phyloP scores from a whole-genome alignment of 164 flowering plant genomes.

The Nymphaea thermarum region DNA sequence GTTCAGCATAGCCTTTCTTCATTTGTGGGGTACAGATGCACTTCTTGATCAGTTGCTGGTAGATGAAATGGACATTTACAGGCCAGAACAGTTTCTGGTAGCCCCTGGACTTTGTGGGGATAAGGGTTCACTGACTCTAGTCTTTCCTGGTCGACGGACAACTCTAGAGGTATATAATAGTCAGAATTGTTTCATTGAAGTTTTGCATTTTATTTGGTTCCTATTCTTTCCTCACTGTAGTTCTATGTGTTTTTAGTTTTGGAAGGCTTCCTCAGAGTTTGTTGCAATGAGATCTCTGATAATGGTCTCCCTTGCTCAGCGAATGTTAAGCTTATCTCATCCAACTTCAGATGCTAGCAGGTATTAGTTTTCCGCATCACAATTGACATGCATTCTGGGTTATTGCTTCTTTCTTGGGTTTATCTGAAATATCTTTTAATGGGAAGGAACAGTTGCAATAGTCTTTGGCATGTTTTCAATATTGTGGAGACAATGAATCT shows the following conservation, averaged over 20 bases:
- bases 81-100: slow-evolving; percentile 43
- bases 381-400: too few relatives aligned
- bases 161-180: slow-evolving; percentile 57
- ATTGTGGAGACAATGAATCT: too few relatives aligned
- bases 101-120: slow-evolving; percentile 86
- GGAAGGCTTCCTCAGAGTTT: slow-evolving; percentile 89
- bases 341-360: slow-evolving; percentile 75
- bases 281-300: slow-evolving; percentile 82
- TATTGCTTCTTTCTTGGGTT: too few relatives aligned
- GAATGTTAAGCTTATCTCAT: slow-evolving; percentile 62
- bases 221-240: background rate
- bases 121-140: slow-evolving; percentile 72
- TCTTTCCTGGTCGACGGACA: slow-evolving; percentile 56
- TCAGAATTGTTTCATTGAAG: background rate
- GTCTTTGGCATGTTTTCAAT: too few relatives aligned
- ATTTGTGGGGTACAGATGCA: slow-evolving; percentile 67
- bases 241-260: slow-evolving; percentile 49
- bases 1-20: slow-evolving; percentile 74
- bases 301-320: slow-evolving; percentile 91
- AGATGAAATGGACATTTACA: slow-evolving; percentile 59
- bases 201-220: background rate
- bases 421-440: too few relatives aligned
- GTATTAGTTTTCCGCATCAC: slow-evolving; percentile 18
- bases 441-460: too few relatives aligned
- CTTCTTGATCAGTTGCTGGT: slow-evolving; percentile 67